phyloP scores from a whole-genome alignment of 2,329 filamentous ascomycete species.

The Amylocarpus encephaloides region DNA sequence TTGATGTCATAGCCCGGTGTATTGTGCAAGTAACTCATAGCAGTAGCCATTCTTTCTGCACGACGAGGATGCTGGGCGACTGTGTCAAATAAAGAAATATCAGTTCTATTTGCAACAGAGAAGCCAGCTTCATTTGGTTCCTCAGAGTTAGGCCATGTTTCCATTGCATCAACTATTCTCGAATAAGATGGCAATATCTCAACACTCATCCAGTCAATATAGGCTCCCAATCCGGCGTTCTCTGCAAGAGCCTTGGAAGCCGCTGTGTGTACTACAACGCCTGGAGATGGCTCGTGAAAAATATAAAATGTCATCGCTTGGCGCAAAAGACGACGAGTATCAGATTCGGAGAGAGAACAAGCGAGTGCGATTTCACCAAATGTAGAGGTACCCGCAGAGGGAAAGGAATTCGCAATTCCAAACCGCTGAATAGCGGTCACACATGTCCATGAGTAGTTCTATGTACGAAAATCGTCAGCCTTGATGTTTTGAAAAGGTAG shows the following conservation, averaged over 20 bases:
- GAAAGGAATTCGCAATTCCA: constrained; percentile 14
- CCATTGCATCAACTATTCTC: constrained; percentile 9
- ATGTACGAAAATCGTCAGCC: neutral
- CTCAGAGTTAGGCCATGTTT: constrained; percentile 8
- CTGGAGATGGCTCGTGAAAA: constrained; percentile 1
- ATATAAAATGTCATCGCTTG: constrained; percentile 6
- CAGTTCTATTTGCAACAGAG: neutral
- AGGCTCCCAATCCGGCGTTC: neutral
- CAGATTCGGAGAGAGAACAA: constrained; percentile 9
- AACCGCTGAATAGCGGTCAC: constrained; percentile 20
- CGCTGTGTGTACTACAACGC: constrained; percentile 4
- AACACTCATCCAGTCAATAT: neutral
- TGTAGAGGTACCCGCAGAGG: constrained; percentile 9
- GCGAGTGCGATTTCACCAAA: constrained; percentile 16
- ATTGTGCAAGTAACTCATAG: constrained; percentile 4
- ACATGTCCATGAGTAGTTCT: constrained; percentile 5
- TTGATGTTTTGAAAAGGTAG: neutral
- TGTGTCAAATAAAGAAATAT: neutral
- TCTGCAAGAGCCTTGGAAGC: constrained; percentile 1
- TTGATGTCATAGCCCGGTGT: neutral
- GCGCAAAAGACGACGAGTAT: constrained; percentile 11
- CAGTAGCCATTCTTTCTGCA: neutral
- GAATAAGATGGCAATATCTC: constrained; percentile 6
- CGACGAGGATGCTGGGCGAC: neutral
- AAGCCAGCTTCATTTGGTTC: constrained; percentile 9